phyloP scores from a whole-genome alignment of 495 filamentous ascomycete species.

The Podospora fimiseda region DNA sequence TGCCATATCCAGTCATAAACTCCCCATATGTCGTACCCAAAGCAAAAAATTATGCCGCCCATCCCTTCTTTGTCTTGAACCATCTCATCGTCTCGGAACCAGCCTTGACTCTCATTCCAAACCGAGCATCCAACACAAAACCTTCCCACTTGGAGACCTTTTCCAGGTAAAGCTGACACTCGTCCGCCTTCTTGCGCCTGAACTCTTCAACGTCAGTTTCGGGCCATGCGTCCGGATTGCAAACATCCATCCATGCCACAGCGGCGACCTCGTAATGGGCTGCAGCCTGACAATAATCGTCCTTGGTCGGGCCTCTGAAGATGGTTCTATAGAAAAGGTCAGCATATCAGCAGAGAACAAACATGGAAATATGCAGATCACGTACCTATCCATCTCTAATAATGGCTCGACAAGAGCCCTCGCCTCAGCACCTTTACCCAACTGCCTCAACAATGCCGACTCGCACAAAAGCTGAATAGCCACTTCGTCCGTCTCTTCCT shows the following conservation, averaged over 20 bases:
- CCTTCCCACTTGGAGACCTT: constrained; percentile 78
- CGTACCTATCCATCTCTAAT: constrained; percentile 57
- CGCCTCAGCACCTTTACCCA: constrained; percentile 57
- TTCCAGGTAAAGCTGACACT: constrained; percentile 67
- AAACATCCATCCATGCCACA: constrained; percentile 64
- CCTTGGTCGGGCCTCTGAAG: constrained; percentile 69
- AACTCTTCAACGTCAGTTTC: constrained; percentile 24
- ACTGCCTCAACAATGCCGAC: constrained; percentile 59
- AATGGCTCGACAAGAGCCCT: constrained; percentile 53
- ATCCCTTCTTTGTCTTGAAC: constrained; percentile 45
- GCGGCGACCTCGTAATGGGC: constrained; percentile 90
- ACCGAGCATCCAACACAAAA: constrained; percentile 79
- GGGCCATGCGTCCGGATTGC: constrained; percentile 23
- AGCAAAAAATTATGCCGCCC: constrained; percentile 17
- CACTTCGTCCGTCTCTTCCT: constrained; percentile 70
- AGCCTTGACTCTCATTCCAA: constrained; percentile 79
- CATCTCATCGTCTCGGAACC: constrained; percentile 70
- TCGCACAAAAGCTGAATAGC: constrained; percentile 61
- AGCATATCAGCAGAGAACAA: not conserved
- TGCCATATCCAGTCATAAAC: not conserved
- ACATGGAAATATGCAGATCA: not conserved
- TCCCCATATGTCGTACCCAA: no score
- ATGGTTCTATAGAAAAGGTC: constrained; percentile 31
- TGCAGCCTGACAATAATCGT: constrained; percentile 74
- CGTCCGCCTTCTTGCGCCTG: constrained; percentile 49